Evolutionary conservation across 164 flowering plant genomes (phyloP).

Genomic region (Annona squamosa): DNA sequence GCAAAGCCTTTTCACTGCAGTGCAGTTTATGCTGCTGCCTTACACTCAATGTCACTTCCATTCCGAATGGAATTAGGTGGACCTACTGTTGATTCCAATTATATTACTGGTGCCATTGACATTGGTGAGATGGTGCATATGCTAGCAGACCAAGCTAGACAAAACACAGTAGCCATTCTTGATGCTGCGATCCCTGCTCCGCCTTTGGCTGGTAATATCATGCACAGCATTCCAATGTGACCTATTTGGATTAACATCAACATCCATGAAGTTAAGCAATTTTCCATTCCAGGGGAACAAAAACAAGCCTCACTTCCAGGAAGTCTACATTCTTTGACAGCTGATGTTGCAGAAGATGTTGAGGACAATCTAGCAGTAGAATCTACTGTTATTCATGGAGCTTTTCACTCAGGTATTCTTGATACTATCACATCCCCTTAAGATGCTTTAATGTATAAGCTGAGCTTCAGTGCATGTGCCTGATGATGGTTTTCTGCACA

Average conservation of each 20-base stretch:
- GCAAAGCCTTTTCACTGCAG: constrained; percentile 71
- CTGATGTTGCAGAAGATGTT: constrained; percentile 52
- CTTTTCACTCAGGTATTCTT: constrained; percentile 47
- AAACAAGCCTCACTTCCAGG: constrained; percentile 29
- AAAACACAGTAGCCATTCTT: constrained; percentile 59
- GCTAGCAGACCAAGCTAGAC: constrained; percentile 68
- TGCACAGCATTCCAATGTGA: not conserved
- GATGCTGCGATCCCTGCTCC: constrained; percentile 92
- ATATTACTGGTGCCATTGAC: constrained; percentile 50
- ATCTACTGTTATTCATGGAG: constrained; percentile 51
- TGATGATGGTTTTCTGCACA: too few relatives aligned
- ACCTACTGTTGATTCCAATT: constrained; percentile 32
- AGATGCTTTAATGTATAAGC: not conserved
- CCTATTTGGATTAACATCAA: not conserved
- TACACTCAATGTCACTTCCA: constrained; percentile 75
- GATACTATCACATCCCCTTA: not conserved
- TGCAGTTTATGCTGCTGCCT: constrained; percentile 89
- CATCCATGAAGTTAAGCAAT: not conserved
- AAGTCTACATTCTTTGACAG: constrained; percentile 67
- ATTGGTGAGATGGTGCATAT: constrained; percentile 46
- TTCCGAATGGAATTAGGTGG: constrained; percentile 58
- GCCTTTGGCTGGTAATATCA: constrained; percentile 43
- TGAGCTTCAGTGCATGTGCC: too few relatives aligned
- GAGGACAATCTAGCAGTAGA: constrained; percentile 66
- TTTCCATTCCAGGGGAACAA: constrained; percentile 31